Evolutionary conservation across 2,329 filamentous ascomycete species (phyloP), one percentile per base, ranked within the genome.

Genomic region (Gremmenia infestans): DNA sequence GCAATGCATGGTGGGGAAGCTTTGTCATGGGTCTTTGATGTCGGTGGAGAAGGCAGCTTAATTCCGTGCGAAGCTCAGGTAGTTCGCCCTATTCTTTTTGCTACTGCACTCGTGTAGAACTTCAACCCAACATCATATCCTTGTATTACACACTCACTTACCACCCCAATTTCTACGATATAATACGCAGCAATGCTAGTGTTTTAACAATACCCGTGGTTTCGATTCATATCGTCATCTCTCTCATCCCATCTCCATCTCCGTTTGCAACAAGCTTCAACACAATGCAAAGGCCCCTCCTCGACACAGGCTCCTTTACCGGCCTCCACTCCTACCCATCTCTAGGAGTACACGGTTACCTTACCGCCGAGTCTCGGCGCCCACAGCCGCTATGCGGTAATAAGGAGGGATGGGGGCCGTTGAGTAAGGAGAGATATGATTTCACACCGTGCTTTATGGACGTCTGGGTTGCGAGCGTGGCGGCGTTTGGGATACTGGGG

Each of bases 401-500:
- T 73, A 78, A 80, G 53, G 93, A 97, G 74, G 95, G 94, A 67
- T 99, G 94, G 94, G 95, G 95, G 1, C 94, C 94, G 22, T 71
- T 99, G 70, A 97, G 91, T 73, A 85, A 86, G 37, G 79, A 85
- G 63, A 82, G 93, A 71, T 97, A 91, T 73, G 94, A 99, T 75
- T 91, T 99, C 68, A 97, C 94, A 15, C 93, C 94, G 42, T 99
- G 94, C 77, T 99, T 99, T 70, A 85, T 97, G 67, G 95, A 99
- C 71, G 83, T 96, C 22, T 92, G 90, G 83, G 83, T 97, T 57
- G 83, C 88, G 36, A 75, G 80, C 1, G 89, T 96, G 28, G 89
- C 90, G 8, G 79, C 79, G 14, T 95, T 87, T 75, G 92, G 93
- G 15, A 78, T 97, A 23, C 54, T 97, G 23, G 80, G 87, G 60